Percentiles rank a stretch among this genome's conserved stretches.
These are phyloP conservation scores for Symbiodinium pilosum DNA, from an alignment of 73 alveolate genomes.

Conservation along the genomic window DNA sequence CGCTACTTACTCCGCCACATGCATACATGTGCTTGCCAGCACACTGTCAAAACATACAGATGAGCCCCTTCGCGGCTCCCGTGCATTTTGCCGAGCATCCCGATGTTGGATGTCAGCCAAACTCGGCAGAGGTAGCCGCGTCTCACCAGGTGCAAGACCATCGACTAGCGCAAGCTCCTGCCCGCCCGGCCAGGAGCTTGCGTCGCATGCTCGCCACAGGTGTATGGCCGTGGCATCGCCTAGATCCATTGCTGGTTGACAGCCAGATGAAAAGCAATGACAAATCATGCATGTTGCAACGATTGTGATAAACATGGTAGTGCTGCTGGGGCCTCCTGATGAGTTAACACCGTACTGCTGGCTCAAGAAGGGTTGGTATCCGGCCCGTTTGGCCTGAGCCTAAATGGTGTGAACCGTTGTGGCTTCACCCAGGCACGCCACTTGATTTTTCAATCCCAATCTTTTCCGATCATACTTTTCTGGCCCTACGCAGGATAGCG, in stretches of 20 bases:
- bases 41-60: too few relatives aligned
- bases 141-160: constrained; percentile 18
- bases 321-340: too few relatives aligned
- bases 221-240: constrained; percentile 13
- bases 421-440: neutral
- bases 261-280: neutral
- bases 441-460: neutral
- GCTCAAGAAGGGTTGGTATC: neutral
- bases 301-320: too few relatives aligned
- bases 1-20: too few relatives aligned
- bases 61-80: neutral
- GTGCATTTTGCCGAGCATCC: neutral
- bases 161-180: neutral
- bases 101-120: constrained; percentile 6
- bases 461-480: too few relatives aligned
- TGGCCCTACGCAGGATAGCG: neutral
- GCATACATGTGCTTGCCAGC: too few relatives aligned
- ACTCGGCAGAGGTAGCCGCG: neutral
- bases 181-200: neutral
- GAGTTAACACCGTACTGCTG: too few relatives aligned
- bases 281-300: neutral
- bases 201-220: constrained; percentile 5
- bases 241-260: neutral
- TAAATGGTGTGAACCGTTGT: neutral
- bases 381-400: constrained; percentile 21